Conservation (phyloP, 306 rosid genomes). For the Geum urbanum region DNA sequence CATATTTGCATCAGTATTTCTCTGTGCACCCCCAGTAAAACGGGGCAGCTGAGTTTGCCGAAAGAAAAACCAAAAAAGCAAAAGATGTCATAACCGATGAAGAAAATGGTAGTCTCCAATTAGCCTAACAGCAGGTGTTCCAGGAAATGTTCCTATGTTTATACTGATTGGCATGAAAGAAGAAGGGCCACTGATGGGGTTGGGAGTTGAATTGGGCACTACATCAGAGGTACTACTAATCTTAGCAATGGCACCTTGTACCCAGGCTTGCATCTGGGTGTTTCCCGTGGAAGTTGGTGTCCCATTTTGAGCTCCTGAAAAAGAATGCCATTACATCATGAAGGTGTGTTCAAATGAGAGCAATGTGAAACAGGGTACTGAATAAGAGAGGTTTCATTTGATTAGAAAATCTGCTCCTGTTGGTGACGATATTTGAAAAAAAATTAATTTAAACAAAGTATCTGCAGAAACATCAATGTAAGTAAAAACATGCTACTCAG, state of each 20-base stretch:
- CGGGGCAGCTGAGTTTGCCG: constrained; percentile 84
- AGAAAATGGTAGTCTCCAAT: constrained; percentile 98
- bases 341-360: constrained; percentile 4
- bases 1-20: constrained; percentile 60
- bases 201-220: constrained; percentile 73
- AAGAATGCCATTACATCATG: constrained; percentile 9
- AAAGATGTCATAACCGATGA: constrained; percentile 89
- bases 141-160: constrained; percentile 98
- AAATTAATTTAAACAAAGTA: background rate
- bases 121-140: constrained; percentile 98
- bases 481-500: background rate
- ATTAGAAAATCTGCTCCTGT: background rate
- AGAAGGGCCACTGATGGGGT: constrained; percentile 87
- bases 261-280: constrained; percentile 95
- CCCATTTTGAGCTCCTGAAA: constrained; percentile 78
- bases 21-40: constrained; percentile 55
- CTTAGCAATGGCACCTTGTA: constrained; percentile 97
- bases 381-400: background rate
- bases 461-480: background rate
- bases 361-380: background rate
- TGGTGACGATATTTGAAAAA: background rate
- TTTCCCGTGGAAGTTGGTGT: constrained; percentile 72
- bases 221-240: constrained; percentile 82
- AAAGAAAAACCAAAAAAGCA: constrained; percentile 97
- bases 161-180: constrained; percentile 95